Conservation (phyloP, 2,329 filamentous ascomycete species). For the Cercospora berteroae region DNA sequence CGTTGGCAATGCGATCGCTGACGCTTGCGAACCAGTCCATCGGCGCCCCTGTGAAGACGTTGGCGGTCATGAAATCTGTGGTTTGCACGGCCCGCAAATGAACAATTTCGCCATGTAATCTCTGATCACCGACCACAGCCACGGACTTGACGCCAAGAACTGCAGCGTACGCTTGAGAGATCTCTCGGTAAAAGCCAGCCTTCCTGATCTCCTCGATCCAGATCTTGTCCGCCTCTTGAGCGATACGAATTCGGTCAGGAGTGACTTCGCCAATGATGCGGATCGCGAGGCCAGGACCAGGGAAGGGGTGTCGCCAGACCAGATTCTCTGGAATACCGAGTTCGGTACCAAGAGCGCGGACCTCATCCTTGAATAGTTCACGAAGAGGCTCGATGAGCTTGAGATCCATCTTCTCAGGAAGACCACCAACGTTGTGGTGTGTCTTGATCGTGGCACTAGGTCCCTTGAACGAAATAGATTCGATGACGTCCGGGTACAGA, state of each 20-base stretch:
- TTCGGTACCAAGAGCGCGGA: conserved; percentile 65
- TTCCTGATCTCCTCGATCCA: conserved; percentile 73
- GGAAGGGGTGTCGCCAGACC: conserved; percentile 76
- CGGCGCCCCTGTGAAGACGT: conserved; percentile 62
- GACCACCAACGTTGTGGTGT: conserved; percentile 70
- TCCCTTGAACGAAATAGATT: conserved; percentile 70
- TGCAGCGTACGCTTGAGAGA: conserved; percentile 69
- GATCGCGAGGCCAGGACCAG: conserved; percentile 72
- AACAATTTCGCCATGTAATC: conserved; percentile 63
- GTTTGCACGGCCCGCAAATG: conserved; percentile 62
- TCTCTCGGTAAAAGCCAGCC: conserved; percentile 70
- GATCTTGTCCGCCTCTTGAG: conserved; percentile 72
- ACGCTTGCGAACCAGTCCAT: conserved; percentile 65
- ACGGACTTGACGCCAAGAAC: conserved; percentile 64
- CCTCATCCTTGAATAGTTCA: conserved; percentile 82
- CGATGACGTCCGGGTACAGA: conserved; percentile 72
- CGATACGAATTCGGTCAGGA: conserved; percentile 73
- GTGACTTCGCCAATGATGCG: conserved; percentile 84
- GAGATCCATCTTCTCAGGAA: conserved; percentile 61
- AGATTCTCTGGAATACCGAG: conserved; percentile 72
- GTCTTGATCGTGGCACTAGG: conserved; percentile 71
- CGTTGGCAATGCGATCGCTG: conserved; percentile 68
- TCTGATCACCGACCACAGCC: conserved; percentile 68
- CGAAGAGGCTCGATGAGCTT: conserved; percentile 77
- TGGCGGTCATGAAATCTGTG: conserved; percentile 72